These are phyloP conservation scores for Pezicula radicicola DNA, from an alignment of 2,329 filamentous ascomycete species.

Conservation along the genomic window DNA sequence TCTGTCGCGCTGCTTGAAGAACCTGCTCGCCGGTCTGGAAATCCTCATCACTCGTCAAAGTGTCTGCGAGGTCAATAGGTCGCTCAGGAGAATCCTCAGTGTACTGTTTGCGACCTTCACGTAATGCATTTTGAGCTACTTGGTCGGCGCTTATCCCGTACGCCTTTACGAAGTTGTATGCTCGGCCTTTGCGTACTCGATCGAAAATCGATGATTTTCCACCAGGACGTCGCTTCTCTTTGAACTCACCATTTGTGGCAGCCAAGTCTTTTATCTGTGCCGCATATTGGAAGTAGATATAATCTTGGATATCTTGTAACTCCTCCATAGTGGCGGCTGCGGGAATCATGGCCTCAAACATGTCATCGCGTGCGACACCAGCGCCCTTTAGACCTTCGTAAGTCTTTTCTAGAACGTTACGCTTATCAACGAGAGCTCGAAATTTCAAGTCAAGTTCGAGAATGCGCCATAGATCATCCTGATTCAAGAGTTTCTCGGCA, in stretches of 20 bases:
- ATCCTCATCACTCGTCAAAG: constrained; percentile 64
- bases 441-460: constrained; percentile 95
- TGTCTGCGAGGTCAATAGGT: constrained; percentile 85
- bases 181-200: constrained; percentile 74
- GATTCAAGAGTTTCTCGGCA: constrained; percentile 85
- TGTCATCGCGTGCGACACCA: constrained; percentile 63
- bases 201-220: constrained; percentile 79
- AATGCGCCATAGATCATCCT: constrained; percentile 93
- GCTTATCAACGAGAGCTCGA: constrained; percentile 86
- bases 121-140: constrained; percentile 81
- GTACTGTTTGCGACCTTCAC: constrained; percentile 73
- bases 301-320: constrained; percentile 93
- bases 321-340: constrained; percentile 87
- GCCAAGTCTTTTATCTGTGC: constrained; percentile 78
- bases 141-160: constrained; percentile 89
- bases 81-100: constrained; percentile 79
- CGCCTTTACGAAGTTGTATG: constrained; percentile 79
- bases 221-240: constrained; percentile 73
- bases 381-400: constrained; percentile 68
- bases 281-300: constrained; percentile 91
- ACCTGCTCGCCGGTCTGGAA: constrained; percentile 76
- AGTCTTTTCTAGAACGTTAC: constrained; percentile 77
- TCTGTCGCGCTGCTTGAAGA: constrained; percentile 74
- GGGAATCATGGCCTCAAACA: constrained; percentile 79
- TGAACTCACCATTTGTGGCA: constrained; percentile 57